Conservation (phyloP, 163 green algal genomes). For the Volvox carteri region DNA sequence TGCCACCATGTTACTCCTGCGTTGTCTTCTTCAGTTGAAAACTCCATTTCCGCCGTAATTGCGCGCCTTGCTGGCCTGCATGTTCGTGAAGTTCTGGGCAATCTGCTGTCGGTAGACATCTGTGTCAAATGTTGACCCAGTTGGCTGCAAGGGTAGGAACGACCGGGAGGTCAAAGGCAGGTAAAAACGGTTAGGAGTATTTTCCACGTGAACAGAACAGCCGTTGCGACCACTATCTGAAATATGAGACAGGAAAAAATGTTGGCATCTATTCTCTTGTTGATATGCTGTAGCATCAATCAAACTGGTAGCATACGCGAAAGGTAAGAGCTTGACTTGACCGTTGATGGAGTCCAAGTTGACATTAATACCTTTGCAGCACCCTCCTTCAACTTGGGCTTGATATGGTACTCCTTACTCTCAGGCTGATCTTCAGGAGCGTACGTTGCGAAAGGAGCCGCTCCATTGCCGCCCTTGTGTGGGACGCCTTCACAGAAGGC, state of each 20-base stretch:
- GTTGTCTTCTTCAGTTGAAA: constrained; percentile 4
- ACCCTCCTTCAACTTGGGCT: constrained; percentile 52
- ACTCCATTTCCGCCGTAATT: constrained; percentile 39
- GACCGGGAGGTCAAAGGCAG: not conserved
- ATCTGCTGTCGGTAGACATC: constrained; percentile 46
- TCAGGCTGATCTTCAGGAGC: not conserved
- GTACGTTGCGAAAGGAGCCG: constrained; percentile 40
- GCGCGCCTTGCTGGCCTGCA: constrained; percentile 43
- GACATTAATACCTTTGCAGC: constrained; percentile 27
- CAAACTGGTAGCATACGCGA: too few species aligned
- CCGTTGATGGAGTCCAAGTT: too few species aligned
- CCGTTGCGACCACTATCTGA: too few species aligned
- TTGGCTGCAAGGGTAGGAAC: constrained; percentile 6
- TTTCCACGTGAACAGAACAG: too few species aligned
- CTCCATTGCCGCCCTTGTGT: not conserved
- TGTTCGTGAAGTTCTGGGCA: constrained; percentile 25
- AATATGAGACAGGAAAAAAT: too few species aligned
- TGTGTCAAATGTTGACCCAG: not conserved
- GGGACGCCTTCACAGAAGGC: constrained; percentile 29
- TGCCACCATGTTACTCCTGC: not conserved
- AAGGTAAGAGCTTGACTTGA: too few species aligned
- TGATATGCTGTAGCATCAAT: too few species aligned
- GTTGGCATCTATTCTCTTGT: too few species aligned
- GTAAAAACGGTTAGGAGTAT: too few species aligned
- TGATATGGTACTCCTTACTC: not conserved